These are phyloP conservation scores for Thielaviopsis ethacetica DNA, from an alignment of 2,329 filamentous ascomycete species.

Conservation along the genomic window DNA sequence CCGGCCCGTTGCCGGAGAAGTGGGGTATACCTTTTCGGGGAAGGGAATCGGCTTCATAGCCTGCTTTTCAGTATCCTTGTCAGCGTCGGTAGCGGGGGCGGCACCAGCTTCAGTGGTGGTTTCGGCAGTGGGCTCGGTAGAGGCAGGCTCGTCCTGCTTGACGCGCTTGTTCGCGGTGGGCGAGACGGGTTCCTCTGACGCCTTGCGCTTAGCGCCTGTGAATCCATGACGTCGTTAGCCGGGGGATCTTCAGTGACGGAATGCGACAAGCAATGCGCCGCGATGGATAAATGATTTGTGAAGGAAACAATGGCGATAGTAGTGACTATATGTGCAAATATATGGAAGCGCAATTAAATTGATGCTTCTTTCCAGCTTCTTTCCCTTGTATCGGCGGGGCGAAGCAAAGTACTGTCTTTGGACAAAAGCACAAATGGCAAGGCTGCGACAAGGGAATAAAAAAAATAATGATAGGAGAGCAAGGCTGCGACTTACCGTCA, in stretches of 20 bases:
- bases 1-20: not conserved
- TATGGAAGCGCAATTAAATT: not conserved
- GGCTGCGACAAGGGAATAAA: not conserved
- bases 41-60: slow-evolving; percentile 56
- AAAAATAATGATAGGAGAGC: not conserved
- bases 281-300: not conserved
- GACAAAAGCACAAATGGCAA: no score
- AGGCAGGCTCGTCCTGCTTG: slow-evolving; percentile 31
- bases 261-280: not conserved
- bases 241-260: no score
- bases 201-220: slow-evolving; percentile 54
- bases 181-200: slow-evolving; percentile 46
- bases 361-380: not conserved
- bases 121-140: not conserved
- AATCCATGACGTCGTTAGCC: slow-evolving; percentile 6
- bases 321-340: not conserved
- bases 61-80: slow-evolving; percentile 7
- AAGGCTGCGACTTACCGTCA: slow-evolving; percentile 1
- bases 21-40: slow-evolving; percentile 57
- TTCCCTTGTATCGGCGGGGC: no score
- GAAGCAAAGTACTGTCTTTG: no score
- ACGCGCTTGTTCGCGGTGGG: slow-evolving; percentile 47
- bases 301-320: not conserved
- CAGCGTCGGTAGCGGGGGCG: slow-evolving; percentile 15
- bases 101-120: slow-evolving; percentile 3